Conservation (phyloP, 352 stramenopile species). For the Phytophthora capsici region DNA sequence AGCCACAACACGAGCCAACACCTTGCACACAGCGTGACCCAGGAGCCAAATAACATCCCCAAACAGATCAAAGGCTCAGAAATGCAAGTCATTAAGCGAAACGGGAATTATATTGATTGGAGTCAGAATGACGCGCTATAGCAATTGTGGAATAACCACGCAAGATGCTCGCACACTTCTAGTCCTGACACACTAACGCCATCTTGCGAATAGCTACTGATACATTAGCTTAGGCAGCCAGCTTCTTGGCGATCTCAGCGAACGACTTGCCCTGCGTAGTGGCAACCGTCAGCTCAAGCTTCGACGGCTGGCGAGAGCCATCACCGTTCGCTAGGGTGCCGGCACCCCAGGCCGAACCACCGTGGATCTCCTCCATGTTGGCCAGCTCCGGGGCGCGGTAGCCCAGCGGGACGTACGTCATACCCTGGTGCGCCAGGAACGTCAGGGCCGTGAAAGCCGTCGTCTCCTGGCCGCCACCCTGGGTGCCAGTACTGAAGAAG, state of each 20-base stretch:
- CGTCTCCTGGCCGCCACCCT: constrained; percentile 34
- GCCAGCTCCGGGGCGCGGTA: constrained; percentile 29
- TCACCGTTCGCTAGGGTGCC: constrained; percentile 28
- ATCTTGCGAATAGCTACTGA: not conserved
- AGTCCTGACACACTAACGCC: not conserved
- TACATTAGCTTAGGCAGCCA: constrained; percentile 58
- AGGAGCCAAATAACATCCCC: too few species aligned
- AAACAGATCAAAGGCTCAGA: not conserved
- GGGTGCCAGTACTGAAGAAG: constrained; percentile 10
- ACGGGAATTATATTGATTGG: not conserved
- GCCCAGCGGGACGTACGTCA: constrained; percentile 33
- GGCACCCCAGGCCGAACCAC: constrained; percentile 31
- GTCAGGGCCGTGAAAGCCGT: constrained; percentile 35
- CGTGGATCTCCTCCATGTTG: constrained; percentile 40
- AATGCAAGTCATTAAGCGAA: not conserved
- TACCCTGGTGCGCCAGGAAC: constrained; percentile 35
- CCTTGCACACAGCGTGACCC: too few species aligned
- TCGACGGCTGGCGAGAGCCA: constrained; percentile 23
- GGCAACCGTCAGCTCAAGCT: constrained; percentile 21
- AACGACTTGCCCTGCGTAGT: constrained; percentile 26
- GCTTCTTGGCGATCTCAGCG: constrained; percentile 68
- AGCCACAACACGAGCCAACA: too few species aligned
- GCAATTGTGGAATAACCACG: not conserved
- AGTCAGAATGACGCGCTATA: not conserved
- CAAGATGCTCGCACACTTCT: not conserved